phyloP scores from a whole-genome alignment of 257 asterid species.

The Petunia secreta region DNA sequence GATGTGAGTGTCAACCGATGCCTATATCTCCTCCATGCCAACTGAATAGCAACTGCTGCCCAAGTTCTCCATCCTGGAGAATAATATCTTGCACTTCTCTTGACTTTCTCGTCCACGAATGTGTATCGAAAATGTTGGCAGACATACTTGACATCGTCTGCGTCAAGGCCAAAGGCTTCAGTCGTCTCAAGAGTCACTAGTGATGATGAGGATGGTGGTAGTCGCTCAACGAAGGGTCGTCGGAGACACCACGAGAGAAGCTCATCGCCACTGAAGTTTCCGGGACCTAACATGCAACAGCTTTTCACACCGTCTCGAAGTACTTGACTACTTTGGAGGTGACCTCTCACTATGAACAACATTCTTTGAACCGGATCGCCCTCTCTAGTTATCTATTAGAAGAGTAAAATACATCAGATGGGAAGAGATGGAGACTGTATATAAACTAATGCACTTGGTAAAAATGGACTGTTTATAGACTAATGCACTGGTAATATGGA shows the following conservation, averaged over 20 bases:
- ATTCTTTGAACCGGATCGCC: conserved; percentile 95
- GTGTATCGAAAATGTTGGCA: conserved; percentile 97
- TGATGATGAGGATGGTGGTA: conserved; percentile 86
- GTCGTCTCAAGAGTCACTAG: conserved; percentile 82
- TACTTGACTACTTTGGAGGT: conserved; percentile 94
- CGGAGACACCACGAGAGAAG: conserved; percentile 95
- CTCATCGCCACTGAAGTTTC: conserved; percentile 96
- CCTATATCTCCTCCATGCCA: conserved; percentile 88
- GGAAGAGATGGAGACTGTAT: too few relatives aligned
- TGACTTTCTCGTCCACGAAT: conserved; percentile 83
- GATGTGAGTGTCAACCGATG: conserved; percentile 83
- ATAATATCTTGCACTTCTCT: conserved; percentile 90
- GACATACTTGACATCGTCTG: conserved; percentile 87
- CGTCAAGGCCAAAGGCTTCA: conserved; percentile 89
- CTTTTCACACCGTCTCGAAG: conserved; percentile 83
- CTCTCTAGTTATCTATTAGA: conserved; percentile 74
- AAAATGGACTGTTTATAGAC: neutral
- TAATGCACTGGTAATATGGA: too few relatives aligned
- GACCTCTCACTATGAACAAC: conserved; percentile 93
- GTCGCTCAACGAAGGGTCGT: conserved; percentile 79
- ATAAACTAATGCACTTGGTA: too few relatives aligned
- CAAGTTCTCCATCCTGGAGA: conserved; percentile 99
- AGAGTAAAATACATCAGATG: too few relatives aligned
- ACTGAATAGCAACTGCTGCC: conserved; percentile 92
- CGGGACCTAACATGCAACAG: conserved; percentile 97